Evolutionary conservation across 73 alveolate genomes (phyloP), one percentile per base, ranked within the genome.

Genomic region (Paramecium octaurelia): DNA sequence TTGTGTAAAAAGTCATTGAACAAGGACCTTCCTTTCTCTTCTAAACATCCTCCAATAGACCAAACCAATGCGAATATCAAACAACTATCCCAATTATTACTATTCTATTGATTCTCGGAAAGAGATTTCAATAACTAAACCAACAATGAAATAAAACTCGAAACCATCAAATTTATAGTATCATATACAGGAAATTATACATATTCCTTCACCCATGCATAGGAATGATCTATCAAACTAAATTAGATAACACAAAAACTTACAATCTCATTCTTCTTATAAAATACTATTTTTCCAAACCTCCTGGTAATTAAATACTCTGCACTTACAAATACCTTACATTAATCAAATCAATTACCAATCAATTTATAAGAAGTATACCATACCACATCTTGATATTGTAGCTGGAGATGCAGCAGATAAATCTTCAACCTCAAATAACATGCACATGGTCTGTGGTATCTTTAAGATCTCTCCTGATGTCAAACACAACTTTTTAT

Each of bases 41-140:
- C 98, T 14, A 97, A 94, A 9, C 99, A 97, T 10, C 98, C 99
- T 46, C 99, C 99, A 50, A 98, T 75, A n/a, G 98, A 96, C 99
- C 99, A 98, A n/a, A 98, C 92, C 18, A 94, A 50, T n/a, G 99
- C 86, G 88, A 97, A 98, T 54, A 54, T 54, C 14, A 54, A 54
- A 4, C 69, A 54, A 54, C 69, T 54, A 18, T 54, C 69, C 69
- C 69, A 54, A 18, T 23, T 54, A 54, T 54, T 54, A 54, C 69
- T 54, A n/a, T 54, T 54, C 8, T 54, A 54, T n/a, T 54, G 69
- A 18, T 1, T 54, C 4, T 18, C 14, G 18, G 34, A 5, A 1
- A 54, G 14, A 18, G 69, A 20, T 54, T 54, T 54, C 21, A 54
- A 54, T 54, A 54, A 54, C 14, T 54, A 54, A 54, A 54, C 14